phyloP scores from a whole-genome alignment of 352 stramenopile species.

The Phytophthora ramorum region DNA sequence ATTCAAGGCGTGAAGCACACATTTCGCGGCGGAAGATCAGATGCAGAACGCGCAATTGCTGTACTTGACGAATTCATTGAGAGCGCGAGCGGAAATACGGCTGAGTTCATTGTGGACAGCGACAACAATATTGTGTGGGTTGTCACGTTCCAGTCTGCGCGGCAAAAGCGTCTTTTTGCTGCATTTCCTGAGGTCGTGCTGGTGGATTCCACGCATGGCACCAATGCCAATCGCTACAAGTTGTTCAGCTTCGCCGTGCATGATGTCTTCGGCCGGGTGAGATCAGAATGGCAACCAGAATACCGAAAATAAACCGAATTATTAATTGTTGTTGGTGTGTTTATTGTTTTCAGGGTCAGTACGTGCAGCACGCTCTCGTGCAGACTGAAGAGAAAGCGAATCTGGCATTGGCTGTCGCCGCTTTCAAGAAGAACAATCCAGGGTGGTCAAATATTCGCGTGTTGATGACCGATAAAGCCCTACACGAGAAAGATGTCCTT shows the following conservation, averaged over 20 bases:
- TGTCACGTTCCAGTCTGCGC: slow-evolving; percentile 8
- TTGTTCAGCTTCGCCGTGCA: background rate
- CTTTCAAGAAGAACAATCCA: slow-evolving; percentile 17
- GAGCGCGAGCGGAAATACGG: background rate
- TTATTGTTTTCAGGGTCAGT: slow-evolving; percentile 2
- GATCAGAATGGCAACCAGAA: background rate
- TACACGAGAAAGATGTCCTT: slow-evolving; percentile 13
- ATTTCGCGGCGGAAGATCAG: background rate
- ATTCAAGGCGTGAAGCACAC: background rate
- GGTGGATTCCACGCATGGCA: slow-evolving; percentile 18
- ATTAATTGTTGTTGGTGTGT: background rate
- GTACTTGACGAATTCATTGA: slow-evolving; percentile 11
- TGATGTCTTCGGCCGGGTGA: slow-evolving; percentile 6
- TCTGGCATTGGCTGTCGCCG: background rate
- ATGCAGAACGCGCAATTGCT: background rate
- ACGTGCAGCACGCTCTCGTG: slow-evolving; percentile 11
- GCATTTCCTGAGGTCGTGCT: slow-evolving; percentile 15
- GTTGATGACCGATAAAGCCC: background rate
- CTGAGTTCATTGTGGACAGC: slow-evolving; percentile 12
- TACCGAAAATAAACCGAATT: slow-evolving; percentile 3
- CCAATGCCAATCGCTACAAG: slow-evolving; percentile 9
- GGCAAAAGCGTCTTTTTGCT: slow-evolving; percentile 10
- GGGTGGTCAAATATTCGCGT: slow-evolving; percentile 3
- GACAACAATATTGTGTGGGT: background rate
- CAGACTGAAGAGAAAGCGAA: slow-evolving; percentile 8